A percentile compares a stretch with the other conserved stretches of the same genome.
Evolutionary conservation across 148 eudicot genomes (phyloP).

Genomic region (Rhododendron kiyosumense): DNA sequence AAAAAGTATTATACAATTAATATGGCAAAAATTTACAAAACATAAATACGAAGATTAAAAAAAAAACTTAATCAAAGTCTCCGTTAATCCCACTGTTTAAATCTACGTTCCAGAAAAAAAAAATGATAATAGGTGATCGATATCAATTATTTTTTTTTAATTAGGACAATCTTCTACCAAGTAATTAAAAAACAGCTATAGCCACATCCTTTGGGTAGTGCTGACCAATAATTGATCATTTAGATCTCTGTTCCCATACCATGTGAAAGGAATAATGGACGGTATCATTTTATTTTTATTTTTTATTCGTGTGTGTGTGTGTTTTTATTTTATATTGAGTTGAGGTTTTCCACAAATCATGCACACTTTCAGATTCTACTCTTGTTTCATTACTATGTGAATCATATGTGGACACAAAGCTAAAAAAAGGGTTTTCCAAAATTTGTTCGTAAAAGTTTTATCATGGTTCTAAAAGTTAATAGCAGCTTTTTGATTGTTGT

Average conservation of each 20-base stretch:
- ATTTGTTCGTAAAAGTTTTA: not conserved
- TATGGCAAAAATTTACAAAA: no score
- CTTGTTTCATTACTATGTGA: not conserved
- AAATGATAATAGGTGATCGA: not conserved
- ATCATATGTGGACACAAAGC: not conserved
- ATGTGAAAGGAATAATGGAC: not conserved
- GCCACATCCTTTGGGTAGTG: not conserved
- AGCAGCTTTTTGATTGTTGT: not conserved
- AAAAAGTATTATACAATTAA: no score
- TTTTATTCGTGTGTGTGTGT: no score
- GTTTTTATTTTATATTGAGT: not conserved
- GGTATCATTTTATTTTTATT: not conserved
- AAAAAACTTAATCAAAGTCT: not conserved
- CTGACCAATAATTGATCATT: not conserved
- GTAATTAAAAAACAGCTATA: not conserved
- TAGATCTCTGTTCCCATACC: not conserved
- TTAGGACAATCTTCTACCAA: not conserved
- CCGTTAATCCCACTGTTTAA: not conserved
- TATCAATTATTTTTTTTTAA: no score
- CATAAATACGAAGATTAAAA: no score
- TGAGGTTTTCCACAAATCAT: not conserved
- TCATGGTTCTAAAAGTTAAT: not conserved
- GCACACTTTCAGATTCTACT: not conserved
- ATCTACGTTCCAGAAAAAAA: not conserved
- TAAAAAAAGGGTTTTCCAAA: not conserved